Evolutionary conservation across 169 alveolate genomes (phyloP).

Genomic region (Eimeria maxima): DNA sequence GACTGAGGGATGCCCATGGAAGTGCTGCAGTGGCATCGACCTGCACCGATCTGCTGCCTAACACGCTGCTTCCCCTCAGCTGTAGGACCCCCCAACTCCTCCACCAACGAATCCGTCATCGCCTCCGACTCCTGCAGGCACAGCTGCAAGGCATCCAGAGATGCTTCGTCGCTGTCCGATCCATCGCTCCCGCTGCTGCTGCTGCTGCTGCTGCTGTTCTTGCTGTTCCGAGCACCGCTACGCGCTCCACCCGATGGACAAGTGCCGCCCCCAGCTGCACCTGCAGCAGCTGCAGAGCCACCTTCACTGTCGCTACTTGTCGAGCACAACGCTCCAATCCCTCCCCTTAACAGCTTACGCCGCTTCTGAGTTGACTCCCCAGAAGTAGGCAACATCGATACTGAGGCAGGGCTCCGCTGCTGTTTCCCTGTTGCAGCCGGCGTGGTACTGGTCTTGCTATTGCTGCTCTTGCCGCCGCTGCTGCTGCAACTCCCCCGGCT

Average conservation of each 20-base stretch:
- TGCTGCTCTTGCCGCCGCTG: conserved; percentile 20
- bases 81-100: conserved; percentile 78
- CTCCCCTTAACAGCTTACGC: conserved; percentile 27
- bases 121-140: conserved; percentile 64
- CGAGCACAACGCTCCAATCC: neutral
- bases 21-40: conserved; percentile 77
- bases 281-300: neutral
- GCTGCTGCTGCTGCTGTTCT: conserved; percentile 35
- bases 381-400: neutral
- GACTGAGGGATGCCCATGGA: conserved; percentile 42
- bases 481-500: conserved; percentile 18
- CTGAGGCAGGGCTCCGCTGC: neutral
- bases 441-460: conserved; percentile 31
- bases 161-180: conserved; percentile 77
- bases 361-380: conserved; percentile 21
- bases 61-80: conserved; percentile 2
- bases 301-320: conserved; percentile 21
- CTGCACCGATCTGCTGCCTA: conserved; percentile 54
- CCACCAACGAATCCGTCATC: conserved; percentile 70
- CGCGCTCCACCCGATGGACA: neutral
- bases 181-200: conserved; percentile 30
- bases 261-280: neutral
- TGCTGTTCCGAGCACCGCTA: conserved; percentile 18
- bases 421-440: conserved; percentile 28
- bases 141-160: conserved; percentile 75